Conservation (phyloP, 768 basidiomycete genomes). For the Lactarius hengduanensis region DNA sequence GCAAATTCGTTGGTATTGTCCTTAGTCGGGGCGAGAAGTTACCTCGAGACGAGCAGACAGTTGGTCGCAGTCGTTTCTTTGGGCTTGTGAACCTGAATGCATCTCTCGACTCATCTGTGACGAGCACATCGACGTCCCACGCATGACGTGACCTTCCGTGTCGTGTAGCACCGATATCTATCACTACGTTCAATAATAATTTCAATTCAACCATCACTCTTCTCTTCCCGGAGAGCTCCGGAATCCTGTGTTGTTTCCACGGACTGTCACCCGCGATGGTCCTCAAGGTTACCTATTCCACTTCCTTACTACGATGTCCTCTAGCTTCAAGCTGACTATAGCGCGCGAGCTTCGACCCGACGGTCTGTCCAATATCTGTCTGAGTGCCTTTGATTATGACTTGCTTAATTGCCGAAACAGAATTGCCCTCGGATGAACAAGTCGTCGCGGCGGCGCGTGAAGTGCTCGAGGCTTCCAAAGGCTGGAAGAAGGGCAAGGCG, state of each 20-base stretch:
- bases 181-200: background rate
- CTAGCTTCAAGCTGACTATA: slow-evolving; percentile 39
- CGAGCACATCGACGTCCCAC: slow-evolving; percentile 6
- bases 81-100: slow-evolving; percentile 66
- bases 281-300: background rate
- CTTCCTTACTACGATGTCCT: slow-evolving; percentile 26
- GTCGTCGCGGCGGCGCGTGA: slow-evolving; percentile 52
- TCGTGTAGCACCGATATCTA: slow-evolving; percentile 1
- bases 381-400: background rate
- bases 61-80: slow-evolving; percentile 85
- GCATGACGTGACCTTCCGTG: background rate
- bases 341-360: slow-evolving; percentile 38
- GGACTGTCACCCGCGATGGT: background rate
- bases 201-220: background rate
- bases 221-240: background rate
- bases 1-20: slow-evolving; percentile 83
- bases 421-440: slow-evolving; percentile 58
- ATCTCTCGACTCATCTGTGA: slow-evolving; percentile 14
- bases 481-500: slow-evolving; percentile 71
- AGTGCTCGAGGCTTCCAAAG: slow-evolving; percentile 53
- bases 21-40: slow-evolving; percentile 79
- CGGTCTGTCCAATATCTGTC: slow-evolving; percentile 35
- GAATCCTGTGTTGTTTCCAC: background rate
- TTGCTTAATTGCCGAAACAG: slow-evolving; percentile 36
- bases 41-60: slow-evolving; percentile 70